Evolutionary conservation across 306 rosid species (phyloP).

Genomic region (Senna tora): DNA sequence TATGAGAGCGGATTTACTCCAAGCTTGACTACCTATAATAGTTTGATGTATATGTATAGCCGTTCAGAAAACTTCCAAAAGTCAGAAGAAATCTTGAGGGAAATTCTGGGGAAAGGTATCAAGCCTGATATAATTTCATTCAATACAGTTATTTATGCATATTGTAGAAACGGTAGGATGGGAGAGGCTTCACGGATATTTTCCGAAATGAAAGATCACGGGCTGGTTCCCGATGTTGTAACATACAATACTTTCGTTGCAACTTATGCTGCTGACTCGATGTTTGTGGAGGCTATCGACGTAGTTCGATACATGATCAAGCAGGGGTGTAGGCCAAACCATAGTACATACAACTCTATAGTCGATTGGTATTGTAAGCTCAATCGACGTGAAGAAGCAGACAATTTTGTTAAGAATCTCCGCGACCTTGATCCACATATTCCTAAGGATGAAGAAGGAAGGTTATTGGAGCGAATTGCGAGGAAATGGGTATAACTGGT

Average conservation of each 20-base stretch:
- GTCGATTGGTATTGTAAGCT: conserved; percentile 83
- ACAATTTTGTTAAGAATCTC: conserved; percentile 63
- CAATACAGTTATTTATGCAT: conserved; percentile 79
- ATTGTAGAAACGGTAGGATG: conserved; percentile 81
- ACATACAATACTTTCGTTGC: conserved; percentile 85
- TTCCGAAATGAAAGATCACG: conserved; percentile 72
- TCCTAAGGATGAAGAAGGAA: conserved; percentile 54
- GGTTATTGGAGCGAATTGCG: conserved; percentile 66
- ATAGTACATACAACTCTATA: conserved; percentile 76
- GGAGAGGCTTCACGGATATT: conserved; percentile 81
- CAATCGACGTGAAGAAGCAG: conserved; percentile 63
- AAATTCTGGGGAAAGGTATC: conserved; percentile 68
- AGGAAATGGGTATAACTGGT: conserved; percentile 56
- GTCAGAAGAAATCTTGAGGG: conserved; percentile 74
- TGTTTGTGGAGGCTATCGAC: conserved; percentile 79
- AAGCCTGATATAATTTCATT: conserved; percentile 82
- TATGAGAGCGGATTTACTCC: conserved; percentile 77
- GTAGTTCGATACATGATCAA: conserved; percentile 86
- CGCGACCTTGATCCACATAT: conserved; percentile 62
- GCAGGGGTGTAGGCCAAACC: conserved; percentile 80
- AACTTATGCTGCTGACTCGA: conserved; percentile 73
- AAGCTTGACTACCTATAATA: conserved; percentile 87
- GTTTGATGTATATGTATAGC: conserved; percentile 86
- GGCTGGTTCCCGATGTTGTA: conserved; percentile 75
- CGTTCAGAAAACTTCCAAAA: conserved; percentile 74